phyloP scores from a whole-genome alignment of 352 stramenopile genomes.

The Globisporangium heterothallicum region DNA sequence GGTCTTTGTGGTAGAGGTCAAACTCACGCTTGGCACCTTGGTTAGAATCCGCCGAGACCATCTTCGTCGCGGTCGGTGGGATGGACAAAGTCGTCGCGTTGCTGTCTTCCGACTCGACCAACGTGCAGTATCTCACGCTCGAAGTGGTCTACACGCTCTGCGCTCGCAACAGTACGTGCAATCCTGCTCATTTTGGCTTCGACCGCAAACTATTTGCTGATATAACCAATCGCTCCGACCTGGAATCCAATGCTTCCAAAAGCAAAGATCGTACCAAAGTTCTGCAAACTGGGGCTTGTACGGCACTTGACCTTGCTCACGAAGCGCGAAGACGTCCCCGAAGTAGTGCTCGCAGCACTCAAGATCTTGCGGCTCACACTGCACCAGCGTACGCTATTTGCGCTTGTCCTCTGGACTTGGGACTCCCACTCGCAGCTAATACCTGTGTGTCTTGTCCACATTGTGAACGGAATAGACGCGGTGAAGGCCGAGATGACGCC shows the following conservation, averaged over 20 bases:
- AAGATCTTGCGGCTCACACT: constrained; percentile 50
- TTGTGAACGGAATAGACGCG: too few relatives aligned
- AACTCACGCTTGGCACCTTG: too few relatives aligned
- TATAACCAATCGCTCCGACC: too few relatives aligned
- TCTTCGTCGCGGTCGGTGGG: constrained; percentile 44
- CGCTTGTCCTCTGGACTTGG: neutral
- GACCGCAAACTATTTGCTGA: neutral
- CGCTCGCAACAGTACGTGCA: constrained; percentile 36
- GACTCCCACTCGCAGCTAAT: neutral
- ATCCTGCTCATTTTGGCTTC: too few relatives aligned
- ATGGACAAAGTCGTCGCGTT: constrained; percentile 45
- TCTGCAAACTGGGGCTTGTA: constrained; percentile 44
- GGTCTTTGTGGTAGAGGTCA: too few relatives aligned
- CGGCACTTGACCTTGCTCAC: constrained; percentile 24
- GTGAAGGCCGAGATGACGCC: constrained; percentile 29
- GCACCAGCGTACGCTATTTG: constrained; percentile 30
- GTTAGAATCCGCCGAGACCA: constrained; percentile 34
- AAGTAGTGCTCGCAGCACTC: constrained; percentile 39
- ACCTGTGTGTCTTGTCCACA: neutral
- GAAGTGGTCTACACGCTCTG: constrained; percentile 54
- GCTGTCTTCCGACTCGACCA: constrained; percentile 25
- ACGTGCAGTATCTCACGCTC: constrained; percentile 32
- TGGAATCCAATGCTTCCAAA: neutral
- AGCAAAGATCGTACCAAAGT: constrained; percentile 36
- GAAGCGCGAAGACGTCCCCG: constrained; percentile 22